These are phyloP conservation scores for Mycena latifolia DNA, from an alignment of 768 basidiomycete species.

Conservation along the genomic window DNA sequence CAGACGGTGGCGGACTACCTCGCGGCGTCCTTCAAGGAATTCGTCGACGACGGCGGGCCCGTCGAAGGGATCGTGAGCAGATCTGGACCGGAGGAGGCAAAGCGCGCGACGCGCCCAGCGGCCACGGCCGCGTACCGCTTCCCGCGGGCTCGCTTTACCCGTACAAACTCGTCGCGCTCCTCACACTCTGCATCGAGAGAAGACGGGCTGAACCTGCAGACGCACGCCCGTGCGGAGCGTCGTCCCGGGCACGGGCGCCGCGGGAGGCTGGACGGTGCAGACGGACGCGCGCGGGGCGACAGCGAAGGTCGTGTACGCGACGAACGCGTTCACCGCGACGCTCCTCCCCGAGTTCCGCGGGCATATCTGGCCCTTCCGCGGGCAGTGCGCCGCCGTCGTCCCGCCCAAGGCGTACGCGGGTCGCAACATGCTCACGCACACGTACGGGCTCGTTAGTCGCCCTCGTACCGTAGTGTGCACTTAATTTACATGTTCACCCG, in stretches of 20 bases:
- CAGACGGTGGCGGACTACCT: slow-evolving; percentile 21
- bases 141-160: too few species aligned
- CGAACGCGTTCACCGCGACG: slow-evolving; percentile 59
- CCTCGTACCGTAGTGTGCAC: neutral
- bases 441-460: slow-evolving; percentile 27
- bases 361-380: slow-evolving; percentile 40
- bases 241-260: too few species aligned
- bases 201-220: too few species aligned
- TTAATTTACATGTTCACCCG: neutral
- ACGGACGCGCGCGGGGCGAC: too few species aligned
- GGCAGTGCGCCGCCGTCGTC: slow-evolving; percentile 39
- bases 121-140: too few species aligned
- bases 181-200: too few species aligned
- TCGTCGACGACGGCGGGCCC: too few species aligned
- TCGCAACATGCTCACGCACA: slow-evolving; percentile 33
- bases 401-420: slow-evolving; percentile 40
- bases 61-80: slow-evolving; percentile 50
- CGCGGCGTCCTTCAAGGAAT: neutral
- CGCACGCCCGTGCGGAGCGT: too few species aligned
- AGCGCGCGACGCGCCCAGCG: too few species aligned
- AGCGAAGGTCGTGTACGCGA: slow-evolving; percentile 44
- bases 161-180: too few species aligned
- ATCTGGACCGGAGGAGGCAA: too few species aligned
- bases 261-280: too few species aligned
- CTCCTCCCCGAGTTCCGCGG: slow-evolving; percentile 47